Conservation (phyloP, 2,329 filamentous ascomycete genomes). For the Xylariaceae sp. region DNA sequence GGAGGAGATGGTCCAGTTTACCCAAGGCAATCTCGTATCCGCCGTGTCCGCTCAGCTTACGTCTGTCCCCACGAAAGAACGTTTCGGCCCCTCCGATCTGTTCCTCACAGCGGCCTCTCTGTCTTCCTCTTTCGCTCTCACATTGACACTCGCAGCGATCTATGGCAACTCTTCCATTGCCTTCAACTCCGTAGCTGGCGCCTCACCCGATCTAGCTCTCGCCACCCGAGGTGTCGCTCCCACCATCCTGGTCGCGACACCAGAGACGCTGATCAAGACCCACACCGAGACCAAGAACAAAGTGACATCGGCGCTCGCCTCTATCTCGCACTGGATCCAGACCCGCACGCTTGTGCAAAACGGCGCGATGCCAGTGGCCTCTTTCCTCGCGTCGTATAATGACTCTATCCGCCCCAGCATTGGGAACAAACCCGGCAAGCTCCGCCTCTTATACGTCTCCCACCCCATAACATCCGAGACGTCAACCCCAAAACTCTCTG, state of each 20-base stretch:
- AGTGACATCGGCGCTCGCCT: conserved; percentile 60
- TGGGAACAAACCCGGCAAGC: conserved; percentile 63
- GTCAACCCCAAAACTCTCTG: conserved; percentile 60
- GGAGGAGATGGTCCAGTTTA: conserved; percentile 76
- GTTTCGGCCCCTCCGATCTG: conserved; percentile 69
- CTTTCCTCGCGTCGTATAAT: conserved; percentile 59
- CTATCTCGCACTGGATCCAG: conserved; percentile 67
- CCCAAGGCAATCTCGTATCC: conserved; percentile 80
- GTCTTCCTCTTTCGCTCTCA: conserved; percentile 72
- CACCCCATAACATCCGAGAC: conserved; percentile 55
- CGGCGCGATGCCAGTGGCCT: conserved; percentile 69
- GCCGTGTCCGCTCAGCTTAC: conserved; percentile 74
- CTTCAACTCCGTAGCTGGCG: conserved; percentile 81
- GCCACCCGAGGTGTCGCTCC: conserved; percentile 73
- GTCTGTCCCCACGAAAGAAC: conserved; percentile 69
- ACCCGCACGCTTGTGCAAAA: conserved; percentile 63
- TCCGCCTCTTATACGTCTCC: conserved; percentile 77
- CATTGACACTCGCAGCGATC: conserved; percentile 75
- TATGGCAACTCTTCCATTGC: conserved; percentile 82
- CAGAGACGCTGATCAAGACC: conserved; percentile 65
- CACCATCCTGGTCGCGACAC: conserved; percentile 76
- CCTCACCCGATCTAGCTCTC: conserved; percentile 64
- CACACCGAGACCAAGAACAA: conserved; percentile 59
- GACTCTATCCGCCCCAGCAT: conserved; percentile 55
- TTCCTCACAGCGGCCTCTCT: conserved; percentile 83